Evolutionary conservation across 1,139 yeast species (phyloP), one percentile per base, ranked within the genome.

Genomic region (Protomyces inundatus): DNA sequence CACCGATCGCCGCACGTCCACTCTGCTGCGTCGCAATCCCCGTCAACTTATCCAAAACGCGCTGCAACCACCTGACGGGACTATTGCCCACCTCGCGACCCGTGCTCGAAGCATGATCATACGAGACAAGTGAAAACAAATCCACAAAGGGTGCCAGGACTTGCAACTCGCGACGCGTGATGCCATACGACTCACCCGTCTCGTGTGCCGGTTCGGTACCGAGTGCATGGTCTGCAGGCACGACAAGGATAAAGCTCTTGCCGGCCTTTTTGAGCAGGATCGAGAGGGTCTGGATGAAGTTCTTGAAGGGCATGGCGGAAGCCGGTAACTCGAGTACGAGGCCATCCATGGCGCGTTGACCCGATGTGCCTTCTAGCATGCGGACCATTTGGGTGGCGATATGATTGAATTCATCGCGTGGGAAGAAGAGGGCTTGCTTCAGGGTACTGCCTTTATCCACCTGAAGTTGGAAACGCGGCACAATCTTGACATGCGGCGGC

Each of bases 391-490:
- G 16, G 16, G 30, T 33, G 36, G 42, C 54, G 30, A 51, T 51
- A 40, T 39, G 34, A 23, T 23, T 40, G 23, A 48, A 42, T 23
- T 58, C 62, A 30, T 58, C 35, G 9, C 53, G 55, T 6, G 62
- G 62, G 34, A 58, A 58, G 56, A 58, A 58, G 42, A 58, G 23
- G 52, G 52, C 53, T 40, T 46, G 52, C 40, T 51, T 51, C n/a
- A 58, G 32, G 3, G 45, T 55, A 6, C 42, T 40, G 23, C 23
- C 32, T 9, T 33, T 34, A 16, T 36, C 48, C 30, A 58, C 37
- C 14, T 32, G 16, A 16, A 58, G 23, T 50, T 58, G 56, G 35
- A 58, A 58, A 51, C 62, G 55, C 12, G 62, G 62, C 40, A 58
- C 62, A 4, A 58, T 34, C 34, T 58, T 51, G 35, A 55, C 52